Base-by-base conservation (phyloP, 2,329 filamentous ascomycete species). In the Colletotrichum siamense region DNA sequence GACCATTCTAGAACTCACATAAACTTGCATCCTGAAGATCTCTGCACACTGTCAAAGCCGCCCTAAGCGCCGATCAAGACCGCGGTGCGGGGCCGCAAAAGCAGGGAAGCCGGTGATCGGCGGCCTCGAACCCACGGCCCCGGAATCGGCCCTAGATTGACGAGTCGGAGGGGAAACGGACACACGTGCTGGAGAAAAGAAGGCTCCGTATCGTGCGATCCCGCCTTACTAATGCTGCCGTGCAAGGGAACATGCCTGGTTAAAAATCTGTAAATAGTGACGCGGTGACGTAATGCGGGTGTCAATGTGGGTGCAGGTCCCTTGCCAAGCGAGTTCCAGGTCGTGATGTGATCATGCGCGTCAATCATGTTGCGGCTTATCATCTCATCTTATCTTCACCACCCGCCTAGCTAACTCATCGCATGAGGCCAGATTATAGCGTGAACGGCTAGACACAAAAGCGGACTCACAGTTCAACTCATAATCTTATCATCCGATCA, bases 321-420 rank as follows among this genome's bases (percentile, higher is more conserved):
- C 57, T 52, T 65, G 70, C 26, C 69, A 65, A 69, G 64, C 64
- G 57, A 73, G 44, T 57, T 59, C 32, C n/a, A 65, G 32, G 64
- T 63, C 44, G 73, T 76, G 73, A 69, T 64, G 73, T 61, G 73
- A 73, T 73, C 22, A 63, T 73, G 57, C 70, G 63, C 39, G 55
- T 73, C 64, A 61, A 63, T 15, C 30, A 73, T 15, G 55, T 36
- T 59, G 13, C 7, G 49, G 39, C 30, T 64, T 75, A 64, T 62
- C 32, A 28, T 30, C 73, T 68, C 39, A 63, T 52, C 55, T 52
- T 30, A 67, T 62, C 69, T 62, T 44, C 44, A 24, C 28, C 18
- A 61, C 26, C 36, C 34, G 10, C 18, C 12, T 18, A 16, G 8
- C 12, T 9, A 36, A 15, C 57, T 32, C 16, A 18, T 32, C 55